Evolutionary conservation across 2,329 filamentous ascomycete species (phyloP).

Genomic region (Bisporella sp.): DNA sequence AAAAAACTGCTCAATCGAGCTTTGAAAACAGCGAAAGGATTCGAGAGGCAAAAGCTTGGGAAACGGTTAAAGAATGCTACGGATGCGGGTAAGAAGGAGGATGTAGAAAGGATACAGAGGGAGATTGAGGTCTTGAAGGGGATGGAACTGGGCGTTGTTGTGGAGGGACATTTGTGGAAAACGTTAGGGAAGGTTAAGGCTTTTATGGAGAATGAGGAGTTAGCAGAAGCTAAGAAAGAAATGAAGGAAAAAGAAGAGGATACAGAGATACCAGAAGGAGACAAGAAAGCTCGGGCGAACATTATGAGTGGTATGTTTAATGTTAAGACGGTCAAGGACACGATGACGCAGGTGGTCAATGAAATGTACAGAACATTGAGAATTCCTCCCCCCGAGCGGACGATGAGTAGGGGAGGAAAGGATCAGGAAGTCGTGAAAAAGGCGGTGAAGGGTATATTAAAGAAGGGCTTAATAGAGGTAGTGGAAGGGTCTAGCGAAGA

Average conservation of each 20-base stretch:
- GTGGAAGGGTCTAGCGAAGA: constrained; percentile 2
- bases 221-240: constrained; percentile 32
- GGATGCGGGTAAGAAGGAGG: constrained; percentile 37
- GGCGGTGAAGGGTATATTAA: constrained; percentile 9
- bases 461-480: not conserved
- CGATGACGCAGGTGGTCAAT: constrained; percentile 31
- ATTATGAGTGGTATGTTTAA: constrained; percentile 48
- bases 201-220: constrained; percentile 35
- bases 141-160: constrained; percentile 38
- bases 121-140: constrained; percentile 47
- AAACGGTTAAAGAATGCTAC: constrained; percentile 50
- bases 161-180: constrained; percentile 40
- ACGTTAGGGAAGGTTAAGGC: constrained; percentile 43
- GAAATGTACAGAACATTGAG: constrained; percentile 24
- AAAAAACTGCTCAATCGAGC: constrained; percentile 57
- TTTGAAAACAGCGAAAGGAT: constrained; percentile 66
- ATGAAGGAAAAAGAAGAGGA: constrained; percentile 26
- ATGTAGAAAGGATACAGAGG: constrained; percentile 53
- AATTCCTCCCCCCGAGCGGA: constrained; percentile 18
- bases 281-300: constrained; percentile 35
- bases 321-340: constrained; percentile 43
- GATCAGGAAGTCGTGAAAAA: constrained; percentile 14
- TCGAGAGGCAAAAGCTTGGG: constrained; percentile 68
- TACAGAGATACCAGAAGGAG: constrained; percentile 19
- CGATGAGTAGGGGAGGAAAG: constrained; percentile 8